Evolutionary conservation across 1,139 yeast species (phyloP), one percentile per base, ranked within the genome.

Genomic region (Geotrichum aggregatum): DNA sequence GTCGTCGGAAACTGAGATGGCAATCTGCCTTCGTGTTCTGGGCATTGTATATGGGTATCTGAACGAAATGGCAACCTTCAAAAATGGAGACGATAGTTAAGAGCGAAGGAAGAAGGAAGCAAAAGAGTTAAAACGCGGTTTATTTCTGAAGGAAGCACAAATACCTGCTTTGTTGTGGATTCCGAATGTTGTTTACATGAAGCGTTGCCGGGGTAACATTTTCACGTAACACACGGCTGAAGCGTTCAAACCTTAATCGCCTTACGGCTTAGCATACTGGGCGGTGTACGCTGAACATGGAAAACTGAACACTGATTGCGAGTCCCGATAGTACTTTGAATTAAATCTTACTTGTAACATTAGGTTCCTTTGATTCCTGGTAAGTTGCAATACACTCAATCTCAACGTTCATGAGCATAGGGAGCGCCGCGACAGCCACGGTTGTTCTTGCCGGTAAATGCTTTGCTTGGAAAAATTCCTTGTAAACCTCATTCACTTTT

Each of bases 391-490:
- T 73, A 49, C 83, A 87, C 74, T 89, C 97, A 61, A 78, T 72
- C 67, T 78, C 82, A 45, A 68, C 77, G 52, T 79, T 84, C 55
- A 82, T 87, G 54, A 87, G 87, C 69, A 89, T 78, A 57, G 98
- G 98, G 66, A 89, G 80, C 57, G 80, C 81, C 69, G 80, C 83
- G 58, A 88, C 97, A 42, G 96, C 96, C 60, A 89, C 94, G 76
- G 96, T 88, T 1, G 96, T 85, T 77, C 98, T 86, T 34, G 97
- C 96, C 50, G 98, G 97, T 72, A 84, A 85, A 76, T 87, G 95
- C 54, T 74, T 76, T 66, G 70, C 75, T n/a, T n/a, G n/a, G 74
- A 91, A 89, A 72, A 84, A 86, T 71, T 85, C 83, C 58, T 79
- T 82, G 71, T 89, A 91, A 51, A 87, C 94, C 60, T 76, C 77